Conservation (phyloP, 306 rosid species). For the Pyrus bretschneideri region DNA sequence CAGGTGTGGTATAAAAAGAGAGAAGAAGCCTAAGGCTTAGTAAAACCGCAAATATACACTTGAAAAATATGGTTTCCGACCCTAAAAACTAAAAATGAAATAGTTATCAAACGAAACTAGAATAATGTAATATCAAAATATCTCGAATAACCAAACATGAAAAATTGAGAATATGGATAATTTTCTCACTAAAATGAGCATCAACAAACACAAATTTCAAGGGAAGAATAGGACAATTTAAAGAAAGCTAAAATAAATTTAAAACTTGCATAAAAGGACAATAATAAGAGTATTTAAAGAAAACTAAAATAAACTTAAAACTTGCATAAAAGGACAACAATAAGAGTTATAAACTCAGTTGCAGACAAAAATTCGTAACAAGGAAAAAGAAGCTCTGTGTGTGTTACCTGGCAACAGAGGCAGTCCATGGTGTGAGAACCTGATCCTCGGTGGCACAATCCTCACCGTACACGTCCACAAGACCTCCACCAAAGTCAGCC, state of each 20-base stretch:
- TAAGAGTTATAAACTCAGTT: not conserved
- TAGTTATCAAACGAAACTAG: no score
- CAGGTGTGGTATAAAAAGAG: not conserved
- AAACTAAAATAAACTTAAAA: not conserved
- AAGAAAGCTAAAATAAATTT: not conserved
- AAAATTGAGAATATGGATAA: no score
- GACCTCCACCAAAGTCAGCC: conserved; percentile 46
- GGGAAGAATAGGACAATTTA: not conserved
- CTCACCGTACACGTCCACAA: conserved; percentile 59
- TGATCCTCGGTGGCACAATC: conserved; percentile 71
- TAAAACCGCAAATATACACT: no score
- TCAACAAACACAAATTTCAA: not conserved
- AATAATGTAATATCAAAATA: not conserved
- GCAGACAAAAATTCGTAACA: not conserved
- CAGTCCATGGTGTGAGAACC: conserved; percentile 80
- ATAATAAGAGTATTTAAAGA: no score
- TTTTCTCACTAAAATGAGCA: not conserved
- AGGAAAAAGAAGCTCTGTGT: not conserved
- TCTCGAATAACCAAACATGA: not conserved
- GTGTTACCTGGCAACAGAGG: conserved; percentile 69
- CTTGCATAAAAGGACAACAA: not conserved
- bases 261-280: no score
- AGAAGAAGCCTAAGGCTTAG: not conserved
- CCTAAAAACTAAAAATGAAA: no score
- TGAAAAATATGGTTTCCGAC: no score